Percentiles rank a stretch among this genome's conserved stretches.
Conservation (phyloP, 163 green algal species). For the Trebouxiophyceae sp. region DNA sequence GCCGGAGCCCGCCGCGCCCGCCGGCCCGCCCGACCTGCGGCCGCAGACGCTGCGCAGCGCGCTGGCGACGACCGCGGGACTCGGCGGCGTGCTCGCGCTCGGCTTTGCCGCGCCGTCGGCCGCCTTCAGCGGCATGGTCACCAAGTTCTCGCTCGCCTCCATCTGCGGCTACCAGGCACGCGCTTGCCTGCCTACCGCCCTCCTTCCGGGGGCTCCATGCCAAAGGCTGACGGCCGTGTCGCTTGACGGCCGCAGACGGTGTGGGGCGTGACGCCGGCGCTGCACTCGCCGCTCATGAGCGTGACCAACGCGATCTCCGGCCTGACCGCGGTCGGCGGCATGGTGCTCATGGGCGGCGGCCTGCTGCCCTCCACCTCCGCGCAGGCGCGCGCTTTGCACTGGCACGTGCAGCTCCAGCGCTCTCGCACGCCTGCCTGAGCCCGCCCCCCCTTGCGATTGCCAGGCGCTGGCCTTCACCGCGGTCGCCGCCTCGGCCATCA, state of each 20-base stretch:
- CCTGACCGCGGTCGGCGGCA: conserved; percentile 60
- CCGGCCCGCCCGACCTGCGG: conserved; percentile 26
- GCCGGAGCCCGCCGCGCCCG: conserved; percentile 15
- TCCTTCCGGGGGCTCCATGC: too few relatives aligned
- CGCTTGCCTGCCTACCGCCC: too few relatives aligned
- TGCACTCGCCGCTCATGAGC: conserved; percentile 92
- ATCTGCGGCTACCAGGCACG: conserved; percentile 79
- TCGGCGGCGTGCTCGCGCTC: conserved; percentile 21
- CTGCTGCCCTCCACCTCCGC: conserved; percentile 35
- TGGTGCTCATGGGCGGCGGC: conserved; percentile 47
- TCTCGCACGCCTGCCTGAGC: conserved; percentile 38
- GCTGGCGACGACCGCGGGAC: conserved; percentile 43
- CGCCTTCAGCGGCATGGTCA: conserved; percentile 68
- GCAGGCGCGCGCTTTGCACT: conserved; percentile 6
- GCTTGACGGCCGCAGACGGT: too few relatives aligned
- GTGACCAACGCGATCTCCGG: conserved; percentile 85
- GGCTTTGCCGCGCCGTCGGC: conserved; percentile 16
- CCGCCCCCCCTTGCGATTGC: conserved; percentile 27
- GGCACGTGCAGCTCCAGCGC: conserved; percentile 14
- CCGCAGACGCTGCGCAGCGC: conserved; percentile 29
- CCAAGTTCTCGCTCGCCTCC: conserved; percentile 76
- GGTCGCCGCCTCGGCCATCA: conserved; percentile 66
- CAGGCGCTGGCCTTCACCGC: conserved; percentile 46
- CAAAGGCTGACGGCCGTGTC: too few relatives aligned
- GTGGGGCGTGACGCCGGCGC: conserved; percentile 77